Conservation (phyloP, 2,329 filamentous ascomycete species). For the Fusarium sp. region DNA sequence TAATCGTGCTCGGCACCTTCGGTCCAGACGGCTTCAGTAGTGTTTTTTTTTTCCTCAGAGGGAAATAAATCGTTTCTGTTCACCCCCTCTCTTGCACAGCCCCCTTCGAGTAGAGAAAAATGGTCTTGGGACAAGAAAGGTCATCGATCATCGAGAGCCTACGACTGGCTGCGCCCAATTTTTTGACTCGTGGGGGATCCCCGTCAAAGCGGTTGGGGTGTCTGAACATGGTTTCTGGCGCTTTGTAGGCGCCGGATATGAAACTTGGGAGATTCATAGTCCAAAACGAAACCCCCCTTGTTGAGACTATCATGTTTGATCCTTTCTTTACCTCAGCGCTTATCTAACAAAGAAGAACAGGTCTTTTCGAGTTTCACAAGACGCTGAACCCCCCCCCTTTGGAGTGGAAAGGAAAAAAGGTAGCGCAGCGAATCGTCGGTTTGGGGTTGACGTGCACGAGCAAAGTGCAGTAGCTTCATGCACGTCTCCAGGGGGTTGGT, state of each 20-base stretch:
- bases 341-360: too few relatives aligned
- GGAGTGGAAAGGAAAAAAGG: not conserved
- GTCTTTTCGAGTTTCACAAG: not conserved
- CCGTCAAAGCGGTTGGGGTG: conserved; percentile 5
- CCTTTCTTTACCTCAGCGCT: not conserved
- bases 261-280: not conserved
- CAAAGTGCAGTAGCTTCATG: conserved; percentile 42
- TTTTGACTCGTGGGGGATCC: conserved; percentile 28
- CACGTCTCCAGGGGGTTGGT: conserved; percentile 37
- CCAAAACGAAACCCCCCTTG: not conserved
- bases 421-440: not conserved
- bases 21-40: conserved; percentile 6
- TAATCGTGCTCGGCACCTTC: conserved; percentile 25
- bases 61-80: not conserved
- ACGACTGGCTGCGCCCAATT: conserved; percentile 28
- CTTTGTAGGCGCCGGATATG: not conserved
- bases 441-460: conserved; percentile 31
- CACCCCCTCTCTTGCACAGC: conserved; percentile 20
- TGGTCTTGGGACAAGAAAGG: conserved; percentile 2
- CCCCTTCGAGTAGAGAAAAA: conserved; percentile 16
- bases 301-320: not conserved
- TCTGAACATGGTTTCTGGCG: not conserved
- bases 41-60: not conserved
- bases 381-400: not conserved
- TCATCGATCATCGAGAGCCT: conserved; percentile 22